Evolutionary conservation across 2,329 filamentous ascomycete species (phyloP).

Genomic region (Beauveria asiatica): DNA sequence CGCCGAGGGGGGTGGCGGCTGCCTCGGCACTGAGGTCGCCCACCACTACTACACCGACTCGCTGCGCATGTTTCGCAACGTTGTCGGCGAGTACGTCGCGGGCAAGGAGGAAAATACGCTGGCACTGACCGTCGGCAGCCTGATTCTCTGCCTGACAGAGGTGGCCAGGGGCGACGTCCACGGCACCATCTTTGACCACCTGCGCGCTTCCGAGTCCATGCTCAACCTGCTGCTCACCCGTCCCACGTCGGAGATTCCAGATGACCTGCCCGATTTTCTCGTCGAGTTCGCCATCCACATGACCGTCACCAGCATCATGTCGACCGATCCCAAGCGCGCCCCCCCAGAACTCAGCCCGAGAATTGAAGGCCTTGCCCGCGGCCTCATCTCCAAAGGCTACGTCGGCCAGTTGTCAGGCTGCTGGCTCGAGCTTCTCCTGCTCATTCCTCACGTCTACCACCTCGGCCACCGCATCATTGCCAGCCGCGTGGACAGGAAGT

Average conservation of each 20-base stretch:
- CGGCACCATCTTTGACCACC: conserved; percentile 37
- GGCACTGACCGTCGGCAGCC: conserved; percentile 33
- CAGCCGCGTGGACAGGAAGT: conserved; percentile 17
- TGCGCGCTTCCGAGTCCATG: conserved; percentile 34
- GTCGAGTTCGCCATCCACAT: conserved; percentile 42
- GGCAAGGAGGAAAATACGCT: conserved; percentile 28
- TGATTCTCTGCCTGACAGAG: conserved; percentile 39
- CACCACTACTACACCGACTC: conserved; percentile 29
- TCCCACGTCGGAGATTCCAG: conserved; percentile 23
- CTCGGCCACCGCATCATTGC: conserved; percentile 32
- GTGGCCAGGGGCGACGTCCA: conserved; percentile 37
- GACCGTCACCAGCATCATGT: conserved; percentile 38
- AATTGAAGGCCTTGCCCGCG: conserved; percentile 23
- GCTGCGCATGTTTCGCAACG: conserved; percentile 26
- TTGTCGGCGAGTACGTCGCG: conserved; percentile 25
- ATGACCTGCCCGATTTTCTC: conserved; percentile 34
- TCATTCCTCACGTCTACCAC: conserved; percentile 33
- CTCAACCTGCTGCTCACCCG: conserved; percentile 28
- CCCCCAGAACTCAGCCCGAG: conserved; percentile 23
- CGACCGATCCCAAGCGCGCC: conserved; percentile 26
- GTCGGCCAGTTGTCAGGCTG: conserved; percentile 30
- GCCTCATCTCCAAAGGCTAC: conserved; percentile 23
- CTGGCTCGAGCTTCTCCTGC: conserved; percentile 29
- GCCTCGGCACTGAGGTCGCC: conserved; percentile 22
- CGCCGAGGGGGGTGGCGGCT: conserved; percentile 17